These are phyloP conservation scores for Xylaria sp. DNA, from an alignment of 2,329 filamentous ascomycete species.

Conservation along the genomic window DNA sequence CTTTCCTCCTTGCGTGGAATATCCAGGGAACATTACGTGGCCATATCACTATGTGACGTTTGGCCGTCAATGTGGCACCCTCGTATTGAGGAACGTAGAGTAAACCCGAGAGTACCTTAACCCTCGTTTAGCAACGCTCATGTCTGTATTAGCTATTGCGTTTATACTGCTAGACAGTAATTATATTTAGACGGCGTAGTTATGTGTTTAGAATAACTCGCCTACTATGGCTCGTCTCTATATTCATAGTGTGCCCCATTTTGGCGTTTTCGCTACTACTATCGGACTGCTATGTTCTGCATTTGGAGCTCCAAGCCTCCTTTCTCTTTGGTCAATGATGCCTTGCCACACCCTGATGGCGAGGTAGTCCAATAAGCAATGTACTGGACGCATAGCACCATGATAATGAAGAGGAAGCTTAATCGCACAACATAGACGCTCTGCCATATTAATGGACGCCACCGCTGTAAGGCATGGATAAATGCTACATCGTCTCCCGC, in stretches of 20 bases:
- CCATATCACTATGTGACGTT: neutral
- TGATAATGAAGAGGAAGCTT: constrained; percentile 6
- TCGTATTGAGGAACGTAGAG: neutral
- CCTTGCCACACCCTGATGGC: constrained; percentile 10
- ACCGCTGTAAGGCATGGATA: constrained; percentile 2
- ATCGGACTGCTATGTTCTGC: neutral
- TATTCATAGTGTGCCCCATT: constrained; percentile 1
- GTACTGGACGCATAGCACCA: constrained; percentile 11
- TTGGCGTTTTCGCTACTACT: neutral
- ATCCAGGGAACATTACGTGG: neutral
- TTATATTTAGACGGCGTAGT: constrained; percentile 8
- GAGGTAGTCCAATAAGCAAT: constrained; percentile 4
- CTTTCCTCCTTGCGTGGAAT: neutral
- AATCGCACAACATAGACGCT: constrained; percentile 2
- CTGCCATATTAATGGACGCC: neutral
- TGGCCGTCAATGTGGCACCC: neutral
- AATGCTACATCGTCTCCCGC: constrained; percentile 10
- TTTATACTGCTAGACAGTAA: neutral
- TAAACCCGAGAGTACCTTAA: neutral
- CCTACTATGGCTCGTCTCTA: constrained; percentile 5
- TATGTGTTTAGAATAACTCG: constrained; percentile 18
- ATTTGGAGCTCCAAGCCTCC: neutral
- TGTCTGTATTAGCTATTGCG: neutral
- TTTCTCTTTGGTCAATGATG: constrained; percentile 14
- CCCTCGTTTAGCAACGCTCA: neutral